Evolutionary conservation across 1,284 basidiomycete species (phyloP), one percentile per base, ranked within the genome.

Genomic region (Exobasidium rhododendri): DNA sequence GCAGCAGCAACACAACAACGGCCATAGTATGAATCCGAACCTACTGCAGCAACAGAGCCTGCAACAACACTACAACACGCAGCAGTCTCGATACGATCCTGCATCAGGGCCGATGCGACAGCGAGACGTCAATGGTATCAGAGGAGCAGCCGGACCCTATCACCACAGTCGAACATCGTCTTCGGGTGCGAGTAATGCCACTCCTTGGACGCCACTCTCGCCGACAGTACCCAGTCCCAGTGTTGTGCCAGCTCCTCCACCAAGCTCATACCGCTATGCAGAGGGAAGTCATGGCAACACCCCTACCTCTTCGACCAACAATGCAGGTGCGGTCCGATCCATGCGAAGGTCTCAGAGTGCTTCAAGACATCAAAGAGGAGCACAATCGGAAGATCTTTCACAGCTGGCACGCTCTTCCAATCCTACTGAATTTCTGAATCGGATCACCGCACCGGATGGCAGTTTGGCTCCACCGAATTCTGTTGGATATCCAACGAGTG

Each of bases 371-470:
- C 59, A 61, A 20, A 58, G 73, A n/a, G 44, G 62, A 50, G 64
- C 68, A 11, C 70, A 67, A 20, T 72, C 69, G 17, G 73, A 75
- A 57, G 73, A 75, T 46, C 46, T 75, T 7, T 69, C 69, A 3
- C 53, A 65, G 29, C 63, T 66, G 14, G 66, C 71, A 28, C 58
- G 66, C 58, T 64, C 59, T 17, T 64, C 63, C 61, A 67, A 70
- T 17, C 55, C 62, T 11, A 66, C 60, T 26, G 67, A 74, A 43
- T 75, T 71, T 56, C 58, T 74, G 1, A 44, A 59, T 13, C 60
- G 68, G 55, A 73, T 75, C 63, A 75, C 73, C 1, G 68, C 70
- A 4, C 68, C 71, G 14, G 66, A 75, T 35, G 73, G 73, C 10
- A 65, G 67, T 10, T 65, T 75, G 30, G 73, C 71, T 14, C 73